Conservation (phyloP, 257 asterid species). For the Ballota nigra region DNA sequence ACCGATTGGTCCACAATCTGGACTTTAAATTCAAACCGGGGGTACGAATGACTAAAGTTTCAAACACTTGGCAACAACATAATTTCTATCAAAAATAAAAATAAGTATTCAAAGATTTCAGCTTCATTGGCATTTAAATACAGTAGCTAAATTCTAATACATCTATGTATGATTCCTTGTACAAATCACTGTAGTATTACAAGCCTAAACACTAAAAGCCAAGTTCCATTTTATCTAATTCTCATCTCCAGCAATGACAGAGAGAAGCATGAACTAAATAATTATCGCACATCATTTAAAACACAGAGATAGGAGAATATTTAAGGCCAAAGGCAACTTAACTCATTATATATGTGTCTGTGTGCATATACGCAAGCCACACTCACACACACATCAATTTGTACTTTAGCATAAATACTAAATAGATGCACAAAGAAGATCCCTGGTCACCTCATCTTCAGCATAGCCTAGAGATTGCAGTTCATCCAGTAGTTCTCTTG, state of each 20-base stretch:
- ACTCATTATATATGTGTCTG: not conserved
- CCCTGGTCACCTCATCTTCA: slow-evolving; percentile 72
- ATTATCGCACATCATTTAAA: not conserved
- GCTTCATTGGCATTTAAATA: not conserved
- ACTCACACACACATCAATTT: not conserved
- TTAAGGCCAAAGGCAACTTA: not conserved
- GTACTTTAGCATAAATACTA: not conserved
- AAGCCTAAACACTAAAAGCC: not conserved
- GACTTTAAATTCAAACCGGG: not conserved
- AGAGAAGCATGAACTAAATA: not conserved
- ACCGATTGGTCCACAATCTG: not conserved
- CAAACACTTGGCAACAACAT: not conserved
- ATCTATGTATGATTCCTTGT: not conserved
- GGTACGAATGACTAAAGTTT: not conserved
- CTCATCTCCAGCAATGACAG: not conserved
- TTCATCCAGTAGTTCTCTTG: slow-evolving; percentile 73
- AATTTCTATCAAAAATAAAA: not conserved
- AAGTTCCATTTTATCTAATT: not conserved
- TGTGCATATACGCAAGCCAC: not conserved
- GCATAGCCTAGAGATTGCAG: slow-evolving; percentile 78
- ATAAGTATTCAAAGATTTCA: not conserved
- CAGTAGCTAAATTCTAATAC: not conserved
- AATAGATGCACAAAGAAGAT: slow-evolving; percentile 4
- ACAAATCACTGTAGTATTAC: not conserved
- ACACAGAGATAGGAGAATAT: not conserved